phyloP scores from a whole-genome alignment of 495 filamentous ascomycete genomes.

The Darksidea phi region DNA sequence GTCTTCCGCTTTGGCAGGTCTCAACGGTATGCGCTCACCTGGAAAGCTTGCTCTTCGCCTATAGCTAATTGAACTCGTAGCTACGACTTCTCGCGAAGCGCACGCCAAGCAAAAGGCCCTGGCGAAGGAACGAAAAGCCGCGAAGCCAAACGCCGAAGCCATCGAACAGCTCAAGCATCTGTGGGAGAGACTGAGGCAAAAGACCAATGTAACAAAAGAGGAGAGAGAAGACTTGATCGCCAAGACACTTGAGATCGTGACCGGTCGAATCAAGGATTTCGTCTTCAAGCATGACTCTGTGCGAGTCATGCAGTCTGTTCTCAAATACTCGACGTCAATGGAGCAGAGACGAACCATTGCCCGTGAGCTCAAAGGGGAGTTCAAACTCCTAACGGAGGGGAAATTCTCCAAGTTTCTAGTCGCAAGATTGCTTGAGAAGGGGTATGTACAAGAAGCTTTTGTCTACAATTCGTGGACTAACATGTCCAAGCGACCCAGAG shows the following conservation, averaged over 20 bases:
- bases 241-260: conserved; percentile 88
- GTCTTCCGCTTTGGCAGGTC: conserved; percentile 1
- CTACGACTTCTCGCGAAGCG: conserved; percentile 67
- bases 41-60: background rate
- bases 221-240: conserved; percentile 82
- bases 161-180: conserved; percentile 90
- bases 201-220: conserved; percentile 82
- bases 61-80: conserved; percentile 17
- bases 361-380: conserved; percentile 80
- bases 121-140: conserved; percentile 81
- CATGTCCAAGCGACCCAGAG: conserved; percentile 57
- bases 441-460: conserved; percentile 42
- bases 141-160: conserved; percentile 86
- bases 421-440: conserved; percentile 88
- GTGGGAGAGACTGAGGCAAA: conserved; percentile 89
- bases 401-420: conserved; percentile 96
- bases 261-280: conserved; percentile 85
- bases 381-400: conserved; percentile 81
- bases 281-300: conserved; percentile 98
- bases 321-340: conserved; percentile 82
- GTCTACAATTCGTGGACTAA: conserved; percentile 3
- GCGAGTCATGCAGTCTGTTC: conserved; percentile 87
- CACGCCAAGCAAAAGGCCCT: conserved; percentile 91
- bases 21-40: conserved; percentile 15
- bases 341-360: conserved; percentile 84